phyloP scores from a whole-genome alignment of 768 basidiomycete species.

The Leucocoprinus birnbaumii region DNA sequence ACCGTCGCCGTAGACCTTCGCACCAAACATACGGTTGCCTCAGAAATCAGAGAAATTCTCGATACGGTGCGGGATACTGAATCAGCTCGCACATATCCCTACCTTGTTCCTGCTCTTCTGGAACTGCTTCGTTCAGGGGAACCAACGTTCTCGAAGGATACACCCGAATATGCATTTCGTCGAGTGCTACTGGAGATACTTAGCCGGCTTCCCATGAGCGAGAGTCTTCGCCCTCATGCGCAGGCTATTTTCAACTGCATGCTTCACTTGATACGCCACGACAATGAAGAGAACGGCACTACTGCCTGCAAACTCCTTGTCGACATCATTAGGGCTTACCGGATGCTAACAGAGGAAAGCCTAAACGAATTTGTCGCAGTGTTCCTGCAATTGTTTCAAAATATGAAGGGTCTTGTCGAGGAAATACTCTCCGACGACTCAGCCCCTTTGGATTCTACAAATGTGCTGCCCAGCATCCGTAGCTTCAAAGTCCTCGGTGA shows the following conservation, averaged over 20 bases:
- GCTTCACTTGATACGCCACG: constrained; percentile 78
- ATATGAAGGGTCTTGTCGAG: constrained; percentile 68
- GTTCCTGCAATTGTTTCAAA: constrained; percentile 75
- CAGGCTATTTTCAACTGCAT: constrained; percentile 72
- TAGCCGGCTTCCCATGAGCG: constrained; percentile 81
- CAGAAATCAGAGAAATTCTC: constrained; percentile 78
- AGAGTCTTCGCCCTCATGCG: constrained; percentile 69
- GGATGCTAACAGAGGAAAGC: constrained; percentile 67
- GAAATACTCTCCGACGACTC: constrained; percentile 76
- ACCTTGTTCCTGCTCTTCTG: constrained; percentile 70
- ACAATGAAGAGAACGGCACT: constrained; percentile 96
- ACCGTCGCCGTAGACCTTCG: constrained; percentile 51
- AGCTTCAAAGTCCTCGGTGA: constrained; percentile 96
- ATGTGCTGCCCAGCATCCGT: constrained; percentile 65
- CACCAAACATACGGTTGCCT: constrained; percentile 66
- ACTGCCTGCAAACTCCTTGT: constrained; percentile 89
- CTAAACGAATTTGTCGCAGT: constrained; percentile 78
- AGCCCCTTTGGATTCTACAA: constrained; percentile 46
- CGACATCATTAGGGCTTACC: constrained; percentile 81
- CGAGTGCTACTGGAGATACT: constrained; percentile 86
- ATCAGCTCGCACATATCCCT: constrained; percentile 62
- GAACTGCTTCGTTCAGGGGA: constrained; percentile 71
- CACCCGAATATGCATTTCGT: constrained; percentile 77
- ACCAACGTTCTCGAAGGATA: constrained; percentile 63
- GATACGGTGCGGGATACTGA: constrained; percentile 79